Base-by-base conservation (phyloP, 1,139 yeast genomes). In the Zygoascus sp. region DNA sequence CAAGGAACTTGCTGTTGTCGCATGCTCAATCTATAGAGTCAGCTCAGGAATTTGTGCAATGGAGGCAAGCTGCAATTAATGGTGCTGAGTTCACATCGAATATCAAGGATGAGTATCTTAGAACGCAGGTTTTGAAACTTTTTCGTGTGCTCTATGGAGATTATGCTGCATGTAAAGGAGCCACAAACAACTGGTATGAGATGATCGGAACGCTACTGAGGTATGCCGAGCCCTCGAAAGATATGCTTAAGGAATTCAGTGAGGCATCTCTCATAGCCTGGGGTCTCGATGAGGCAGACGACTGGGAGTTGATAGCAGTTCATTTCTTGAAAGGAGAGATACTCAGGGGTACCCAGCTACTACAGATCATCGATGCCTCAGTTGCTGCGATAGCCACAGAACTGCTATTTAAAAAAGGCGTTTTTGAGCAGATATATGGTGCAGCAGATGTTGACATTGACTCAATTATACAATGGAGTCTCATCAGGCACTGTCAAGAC, bases 131-230 rank as follows among this genome's bases (percentile, higher is more conserved):
- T 2, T 35, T 46, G 7, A 32, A 44, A 7, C 32, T 60, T 17
- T 47, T 57, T 19, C 47, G 45, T n/a, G 50, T 60, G 19, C 45
- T 68, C 10, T 45, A 80, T 1, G 90, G 90, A 1, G 72, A 76
- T 45, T 73, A 76, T 10, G 70, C 72, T 38, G 67, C 79, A 0
- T 80, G 81, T 21, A 60, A 77, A 2, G 67, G 66, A 13, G 69
- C 65, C 47, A 72, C 83, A 30, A 67, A 69, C 5, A 67, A 76
- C 1, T 87, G 96, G 96, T 84, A 80, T 61, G 95, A 86, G 58
- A 73, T 81, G 16, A 72, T 79, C 41, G 71, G 79, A 41, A 83
- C 86, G 0, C 73, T 83, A 37, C 68, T 80, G 22, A 69, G 80
- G 45, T 88, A 72, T 61, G 81, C 80, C 58, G 79, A 86, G 36